A percentile compares a stretch with the other conserved stretches of the same genome.
phyloP scores from a whole-genome alignment of 306 rosid genomes.

The Vigna unguiculata region DNA sequence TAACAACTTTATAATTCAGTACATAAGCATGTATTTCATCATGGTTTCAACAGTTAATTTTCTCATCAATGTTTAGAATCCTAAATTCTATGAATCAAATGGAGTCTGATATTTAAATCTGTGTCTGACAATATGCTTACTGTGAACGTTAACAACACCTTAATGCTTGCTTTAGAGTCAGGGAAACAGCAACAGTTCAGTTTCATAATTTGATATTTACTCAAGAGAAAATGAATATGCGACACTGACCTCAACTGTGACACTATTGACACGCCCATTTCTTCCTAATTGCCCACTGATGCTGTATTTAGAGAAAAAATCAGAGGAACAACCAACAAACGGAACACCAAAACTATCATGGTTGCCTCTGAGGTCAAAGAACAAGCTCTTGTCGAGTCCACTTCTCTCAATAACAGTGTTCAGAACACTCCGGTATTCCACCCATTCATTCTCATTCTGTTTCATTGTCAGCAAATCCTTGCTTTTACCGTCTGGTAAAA shows the following conservation, averaged over 20 bases:
- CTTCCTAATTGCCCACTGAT: conserved; percentile 80
- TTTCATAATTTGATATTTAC: conserved; percentile 36
- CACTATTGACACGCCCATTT: conserved; percentile 63
- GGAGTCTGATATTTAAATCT: not conserved
- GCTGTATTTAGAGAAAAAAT: conserved; percentile 87
- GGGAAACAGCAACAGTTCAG: not conserved
- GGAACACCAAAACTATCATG: conserved; percentile 96
- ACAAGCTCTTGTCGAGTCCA: conserved; percentile 66
- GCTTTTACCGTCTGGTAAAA: conserved; percentile 82
- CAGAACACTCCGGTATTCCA: conserved; percentile 70
- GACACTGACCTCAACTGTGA: conserved; percentile 77
- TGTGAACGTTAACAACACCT: not conserved
- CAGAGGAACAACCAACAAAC: conserved; percentile 65
- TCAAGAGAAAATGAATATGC: conserved; percentile 21
- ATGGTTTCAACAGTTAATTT: not conserved
- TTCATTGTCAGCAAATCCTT: conserved; percentile 86
- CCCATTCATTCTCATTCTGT: conserved; percentile 91
- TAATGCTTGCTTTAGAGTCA: conserved; percentile 2
- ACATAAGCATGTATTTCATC: not conserved
- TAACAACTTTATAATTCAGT: not conserved
- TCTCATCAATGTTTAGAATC: not conserved
- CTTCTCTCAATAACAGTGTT: conserved; percentile 72
- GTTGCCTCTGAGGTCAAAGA: conserved; percentile 88
- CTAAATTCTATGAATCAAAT: conserved; percentile 1
- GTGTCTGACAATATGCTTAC: conserved; percentile 1